Evolutionary conservation across 306 rosid genomes (phyloP), one percentile per base, ranked within the genome.

Genomic region (Ceratonia siliqua): DNA sequence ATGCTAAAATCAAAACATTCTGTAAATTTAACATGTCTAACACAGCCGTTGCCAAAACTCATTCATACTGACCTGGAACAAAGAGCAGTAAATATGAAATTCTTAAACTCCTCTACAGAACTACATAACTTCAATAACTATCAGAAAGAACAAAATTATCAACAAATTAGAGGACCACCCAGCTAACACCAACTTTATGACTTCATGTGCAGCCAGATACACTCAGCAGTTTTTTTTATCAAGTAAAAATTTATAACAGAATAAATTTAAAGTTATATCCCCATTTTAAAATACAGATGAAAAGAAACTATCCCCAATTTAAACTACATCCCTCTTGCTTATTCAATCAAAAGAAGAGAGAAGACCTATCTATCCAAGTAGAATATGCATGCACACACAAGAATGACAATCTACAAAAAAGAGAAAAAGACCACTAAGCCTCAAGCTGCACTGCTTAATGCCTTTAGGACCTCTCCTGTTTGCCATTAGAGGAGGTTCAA

Each of bases 51-150:
- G 20, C 13, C 13, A 55, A 36, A 57, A 27, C 62, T 68, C 22
- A 24, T 64, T 66, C 75, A 79, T 9, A 27, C 41, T 7, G 35
- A 45, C 52, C 41, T 38, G 6, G 12, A 57, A 79, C 10, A 5
- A 45, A 36, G 41, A 25, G 9, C 21, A 21, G 17, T 33, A 3
- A 32, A 57, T 58, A 45, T 11, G 22, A 21, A 8, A 20, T 62
- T 48, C 49, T 36, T 27, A 38, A 46, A 18, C 6, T 30, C 50
- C 18, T 38, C 38, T 21, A 18, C 30, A 22, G 52, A 65, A 50
- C 64, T 18, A 24, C 3, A 50, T 10, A 18, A 25, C 32, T 68
- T 22, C 9, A 42, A 17, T 32, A 30, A 22, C 33, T 14, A 20
- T 36, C 59, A 28, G 33, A 53, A 57, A 32, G 8, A 68, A 33